phyloP scores from a whole-genome alignment of 257 asterid genomes.

The Primulina tabacum region DNA sequence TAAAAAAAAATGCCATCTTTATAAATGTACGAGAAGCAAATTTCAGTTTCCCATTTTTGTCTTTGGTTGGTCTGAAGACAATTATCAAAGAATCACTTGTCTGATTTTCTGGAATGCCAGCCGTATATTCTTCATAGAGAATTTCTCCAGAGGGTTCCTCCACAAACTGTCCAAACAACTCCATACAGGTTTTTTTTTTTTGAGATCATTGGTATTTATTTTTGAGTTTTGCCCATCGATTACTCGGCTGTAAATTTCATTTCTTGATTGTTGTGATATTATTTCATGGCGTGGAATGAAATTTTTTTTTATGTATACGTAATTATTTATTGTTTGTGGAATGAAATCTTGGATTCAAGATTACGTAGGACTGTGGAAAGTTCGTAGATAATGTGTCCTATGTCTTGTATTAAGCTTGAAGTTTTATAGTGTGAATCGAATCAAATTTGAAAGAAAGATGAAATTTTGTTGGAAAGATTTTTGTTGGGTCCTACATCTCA shows the following conservation, averaged over 20 bases:
- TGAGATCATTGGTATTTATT: too few species aligned
- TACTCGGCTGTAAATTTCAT: neutral
- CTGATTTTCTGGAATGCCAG: too few species aligned
- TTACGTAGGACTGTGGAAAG: neutral
- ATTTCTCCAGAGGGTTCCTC: neutral
- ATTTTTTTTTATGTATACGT: neutral
- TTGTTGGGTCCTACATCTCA: neutral
- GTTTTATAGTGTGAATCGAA: neutral
- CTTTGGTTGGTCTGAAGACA: constrained; percentile 1
- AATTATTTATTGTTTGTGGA: neutral
- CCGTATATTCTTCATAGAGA: neutral
- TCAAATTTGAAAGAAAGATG: neutral
- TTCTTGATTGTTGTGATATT: too few species aligned
- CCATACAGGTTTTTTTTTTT: neutral
- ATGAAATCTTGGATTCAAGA: neutral
- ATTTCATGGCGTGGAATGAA: neutral
- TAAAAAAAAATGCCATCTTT: neutral
- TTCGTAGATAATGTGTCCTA: neutral
- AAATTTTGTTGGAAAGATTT: neutral
- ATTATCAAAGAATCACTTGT: neutral
- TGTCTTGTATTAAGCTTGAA: neutral
- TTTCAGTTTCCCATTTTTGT: neutral
- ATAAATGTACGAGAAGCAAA: neutral
- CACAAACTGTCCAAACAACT: neutral
- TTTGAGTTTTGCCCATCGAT: neutral